A percentile compares a stretch with the other conserved stretches of the same genome.
Evolutionary conservation across 1,284 basidiomycete genomes (phyloP).

Genomic region (Sporisorium sorghi): DNA sequence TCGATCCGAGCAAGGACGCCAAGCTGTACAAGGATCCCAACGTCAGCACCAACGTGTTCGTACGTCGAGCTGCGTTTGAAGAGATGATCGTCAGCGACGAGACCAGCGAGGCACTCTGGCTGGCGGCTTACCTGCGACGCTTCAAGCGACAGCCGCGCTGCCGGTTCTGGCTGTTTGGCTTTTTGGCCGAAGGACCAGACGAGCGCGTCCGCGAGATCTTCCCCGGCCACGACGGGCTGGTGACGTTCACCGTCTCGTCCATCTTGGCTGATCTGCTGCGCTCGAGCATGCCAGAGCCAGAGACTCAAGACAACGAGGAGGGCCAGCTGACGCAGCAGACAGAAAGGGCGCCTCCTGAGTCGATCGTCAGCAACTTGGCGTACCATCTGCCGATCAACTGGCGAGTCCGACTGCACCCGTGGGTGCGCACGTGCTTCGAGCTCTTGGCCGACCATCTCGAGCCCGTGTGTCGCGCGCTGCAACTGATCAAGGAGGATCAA

Average conservation of each 20-base stretch:
- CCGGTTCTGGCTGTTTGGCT: slow-evolving; percentile 38
- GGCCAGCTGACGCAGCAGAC: slow-evolving; percentile 38
- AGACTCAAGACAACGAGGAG: slow-evolving; percentile 22
- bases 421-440: slow-evolving; percentile 34
- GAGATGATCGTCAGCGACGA: slow-evolving; percentile 10
- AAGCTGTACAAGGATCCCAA: slow-evolving; percentile 28
- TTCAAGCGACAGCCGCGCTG: slow-evolving; percentile 35
- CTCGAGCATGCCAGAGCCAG: slow-evolving; percentile 16
- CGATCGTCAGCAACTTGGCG: slow-evolving; percentile 22
- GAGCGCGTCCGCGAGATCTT: slow-evolving; percentile 42
- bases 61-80: slow-evolving; percentile 23
- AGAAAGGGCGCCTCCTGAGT: slow-evolving; percentile 10
- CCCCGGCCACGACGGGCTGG: slow-evolving; percentile 28
- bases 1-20: slow-evolving; percentile 17
- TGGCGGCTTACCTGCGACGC: slow-evolving; percentile 29
- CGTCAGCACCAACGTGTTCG: slow-evolving; percentile 32
- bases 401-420: slow-evolving; percentile 38
- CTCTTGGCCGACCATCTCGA: slow-evolving; percentile 37
- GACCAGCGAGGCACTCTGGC: slow-evolving; percentile 1
- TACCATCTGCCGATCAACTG: slow-evolving; percentile 24
- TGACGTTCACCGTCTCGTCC: slow-evolving; percentile 36
- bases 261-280: slow-evolving; percentile 36
- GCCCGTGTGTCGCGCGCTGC: slow-evolving; percentile 27
- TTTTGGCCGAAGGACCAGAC: slow-evolving; percentile 31
- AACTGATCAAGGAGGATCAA: slow-evolving; percentile 19